Base-by-base conservation (phyloP, 257 asterid species). In the Gardenia jasminoides region DNA sequence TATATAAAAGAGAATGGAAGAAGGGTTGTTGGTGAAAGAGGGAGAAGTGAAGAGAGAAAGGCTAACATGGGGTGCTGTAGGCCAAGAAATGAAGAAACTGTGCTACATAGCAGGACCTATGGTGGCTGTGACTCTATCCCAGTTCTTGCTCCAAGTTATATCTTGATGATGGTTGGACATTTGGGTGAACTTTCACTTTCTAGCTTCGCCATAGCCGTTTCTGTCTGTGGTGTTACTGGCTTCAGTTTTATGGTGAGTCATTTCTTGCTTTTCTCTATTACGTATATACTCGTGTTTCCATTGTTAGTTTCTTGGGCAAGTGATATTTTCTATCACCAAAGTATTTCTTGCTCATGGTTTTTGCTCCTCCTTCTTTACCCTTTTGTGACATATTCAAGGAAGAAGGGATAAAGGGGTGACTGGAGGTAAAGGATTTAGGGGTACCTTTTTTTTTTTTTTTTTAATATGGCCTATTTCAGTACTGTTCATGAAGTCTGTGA, bases 91-190 rank as follows among this genome's bases (percentile, higher is more conserved):
- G 89, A 94, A 94, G 85, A 89, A 72, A 62, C 19, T 91, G 73
- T 89, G 91, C 70, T 90, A 86, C 43, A 70, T 94, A 81, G 97
- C 98, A 13, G 98, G 90, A 15, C 98, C 98, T 0, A 86, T 94
- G 97, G 87, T 91, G 72, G 88, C 92, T 9, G 96, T 94, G 36
- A 92, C 90, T 82, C 80, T 92, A 52, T 90, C 97, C 10, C 83
- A 77, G 62, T 85, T 76, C 67, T 31, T 91, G 75, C 85, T 92
- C 26, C 89, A 84, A 76, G 85, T 87, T 11, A 82, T 88, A 20
- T 89, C 96, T 2, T 91, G 33, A 90, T 83, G 91, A 94, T 94
- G 96, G 94, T 90, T n/a, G 97, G 97, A 28, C 98, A 92, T 81
- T 83, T 92, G 50, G 91, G 88, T n/a, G 91, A 91, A 52, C 97